These are phyloP conservation scores for Zygosaccharomyces sapae DNA, from an alignment of 1,139 yeast species.

Conservation along the genomic window DNA sequence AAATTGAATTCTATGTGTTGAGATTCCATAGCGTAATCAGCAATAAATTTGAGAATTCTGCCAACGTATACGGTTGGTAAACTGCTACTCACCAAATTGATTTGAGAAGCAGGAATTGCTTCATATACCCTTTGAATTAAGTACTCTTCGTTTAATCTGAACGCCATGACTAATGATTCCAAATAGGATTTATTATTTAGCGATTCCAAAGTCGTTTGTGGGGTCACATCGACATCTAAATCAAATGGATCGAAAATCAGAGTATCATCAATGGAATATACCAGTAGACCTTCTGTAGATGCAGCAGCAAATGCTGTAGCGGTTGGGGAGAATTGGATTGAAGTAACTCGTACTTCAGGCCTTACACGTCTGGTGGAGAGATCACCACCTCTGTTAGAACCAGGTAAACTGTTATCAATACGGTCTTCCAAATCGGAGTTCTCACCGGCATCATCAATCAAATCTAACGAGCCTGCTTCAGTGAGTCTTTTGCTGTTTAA, in stretches of 20 bases:
- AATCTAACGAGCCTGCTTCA: constrained; percentile 81
- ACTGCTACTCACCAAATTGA: constrained; percentile 58
- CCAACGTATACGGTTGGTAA: constrained; percentile 76
- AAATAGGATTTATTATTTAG: constrained; percentile 67
- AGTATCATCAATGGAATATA: constrained; percentile 74
- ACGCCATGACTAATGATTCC: constrained; percentile 85
- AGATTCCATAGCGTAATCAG: constrained; percentile 65
- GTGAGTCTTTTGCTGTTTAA: constrained; percentile 80
- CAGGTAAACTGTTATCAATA: constrained; percentile 73
- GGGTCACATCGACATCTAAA: constrained; percentile 87
- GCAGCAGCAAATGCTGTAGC: constrained; percentile 92
- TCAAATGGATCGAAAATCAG: constrained; percentile 91
- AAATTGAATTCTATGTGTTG: constrained; percentile 82
- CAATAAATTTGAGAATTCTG: constrained; percentile 65
- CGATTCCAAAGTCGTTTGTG: constrained; percentile 63
- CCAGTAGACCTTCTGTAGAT: constrained; percentile 85
- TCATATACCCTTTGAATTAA: constrained; percentile 74
- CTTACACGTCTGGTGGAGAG: constrained; percentile 71
- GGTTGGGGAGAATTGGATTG: constrained; percentile 83
- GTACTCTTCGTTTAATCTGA: constrained; percentile 79
- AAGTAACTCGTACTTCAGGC: constrained; percentile 76
- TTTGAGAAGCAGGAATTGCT: constrained; percentile 67
- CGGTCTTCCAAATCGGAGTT: constrained; percentile 82
- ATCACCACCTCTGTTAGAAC: constrained; percentile 79
- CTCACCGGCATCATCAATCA: constrained; percentile 82